phyloP scores from a whole-genome alignment of 2,329 filamentous ascomycete species.

The Colletotrichum lupini region DNA sequence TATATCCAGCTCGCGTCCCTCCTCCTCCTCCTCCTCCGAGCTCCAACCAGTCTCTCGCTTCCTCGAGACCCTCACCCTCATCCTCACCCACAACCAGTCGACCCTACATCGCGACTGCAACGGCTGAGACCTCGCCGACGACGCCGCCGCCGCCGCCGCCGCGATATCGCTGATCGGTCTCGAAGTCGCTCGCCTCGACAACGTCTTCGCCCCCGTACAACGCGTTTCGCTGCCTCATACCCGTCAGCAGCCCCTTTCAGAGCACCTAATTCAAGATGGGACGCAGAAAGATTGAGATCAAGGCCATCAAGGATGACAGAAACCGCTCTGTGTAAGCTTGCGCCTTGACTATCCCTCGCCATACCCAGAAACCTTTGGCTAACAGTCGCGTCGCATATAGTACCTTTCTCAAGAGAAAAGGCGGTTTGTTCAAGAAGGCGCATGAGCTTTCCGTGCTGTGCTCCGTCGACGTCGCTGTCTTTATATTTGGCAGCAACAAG shows the following conservation, averaged over 20 bases:
- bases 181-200: conserved; percentile 14
- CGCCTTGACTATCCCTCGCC: neutral
- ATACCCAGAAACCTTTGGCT: neutral
- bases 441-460: conserved; percentile 98
- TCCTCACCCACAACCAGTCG: conserved; percentile 13
- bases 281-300: conserved; percentile 99
- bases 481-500: conserved; percentile 99
- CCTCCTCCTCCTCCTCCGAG: conserved; percentile 1
- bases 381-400: conserved; percentile 57
- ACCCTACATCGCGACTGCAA: conserved; percentile 6
- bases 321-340: conserved; percentile 92
- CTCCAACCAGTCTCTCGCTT: conserved; percentile 24
- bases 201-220: conserved; percentile 2
- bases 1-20: conserved; percentile 4
- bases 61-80: neutral
- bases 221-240: neutral
- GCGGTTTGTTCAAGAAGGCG: conserved; percentile 98
- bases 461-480: conserved; percentile 97
- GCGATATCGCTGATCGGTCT: conserved; percentile 22
- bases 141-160: conserved; percentile 13
- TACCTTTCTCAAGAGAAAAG: conserved; percentile 98
- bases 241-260: conserved; percentile 2
- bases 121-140: conserved; percentile 29
- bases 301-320: conserved; percentile 98
- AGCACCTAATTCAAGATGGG: conserved; percentile 73